Percentiles rank a stretch among this genome's conserved stretches.
These are phyloP conservation scores for Phytophthora pinifolia DNA, from an alignment of 352 stramenopile genomes.

Conservation along the genomic window DNA sequence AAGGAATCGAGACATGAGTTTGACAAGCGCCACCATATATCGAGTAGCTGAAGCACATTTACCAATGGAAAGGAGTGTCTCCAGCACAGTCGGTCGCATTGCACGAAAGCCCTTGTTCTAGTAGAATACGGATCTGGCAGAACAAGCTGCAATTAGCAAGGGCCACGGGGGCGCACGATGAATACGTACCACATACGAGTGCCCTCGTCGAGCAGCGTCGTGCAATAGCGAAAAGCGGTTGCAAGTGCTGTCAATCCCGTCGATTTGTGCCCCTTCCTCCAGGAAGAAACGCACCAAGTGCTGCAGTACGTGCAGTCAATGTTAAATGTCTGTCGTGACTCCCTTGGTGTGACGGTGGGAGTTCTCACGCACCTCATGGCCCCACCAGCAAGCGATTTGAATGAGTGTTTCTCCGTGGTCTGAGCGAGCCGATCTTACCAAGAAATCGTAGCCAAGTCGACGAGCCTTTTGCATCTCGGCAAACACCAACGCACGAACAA, in stretches of 20 bases:
- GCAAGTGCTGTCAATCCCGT: conserved; percentile 48
- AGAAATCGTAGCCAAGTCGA: conserved; percentile 59
- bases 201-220: conserved; percentile 56
- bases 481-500: conserved; percentile 52
- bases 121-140: conserved; percentile 46
- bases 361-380: conserved; percentile 39
- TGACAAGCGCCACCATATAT: not conserved
- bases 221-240: conserved; percentile 72
- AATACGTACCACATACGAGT: conserved; percentile 45
- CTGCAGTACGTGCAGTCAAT: conserved; percentile 15
- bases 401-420: conserved; percentile 60
- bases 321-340: not conserved
- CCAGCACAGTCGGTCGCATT: conserved; percentile 46
- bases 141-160: conserved; percentile 2
- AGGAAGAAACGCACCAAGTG: conserved; percentile 59
- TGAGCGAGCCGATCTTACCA: conserved; percentile 45
- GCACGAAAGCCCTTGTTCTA: conserved; percentile 43
- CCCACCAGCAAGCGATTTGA: conserved; percentile 74
- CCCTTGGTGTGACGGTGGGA: too few relatives aligned
- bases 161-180: not conserved
- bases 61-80: conserved; percentile 76
- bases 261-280: conserved; percentile 55
- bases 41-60: not conserved
- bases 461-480: conserved; percentile 66
- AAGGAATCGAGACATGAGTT: not conserved